Evolutionary conservation across 2,329 filamentous ascomycete species (phyloP), one percentile per base, ranked within the genome.

Genomic region (Talaromyces sp.): DNA sequence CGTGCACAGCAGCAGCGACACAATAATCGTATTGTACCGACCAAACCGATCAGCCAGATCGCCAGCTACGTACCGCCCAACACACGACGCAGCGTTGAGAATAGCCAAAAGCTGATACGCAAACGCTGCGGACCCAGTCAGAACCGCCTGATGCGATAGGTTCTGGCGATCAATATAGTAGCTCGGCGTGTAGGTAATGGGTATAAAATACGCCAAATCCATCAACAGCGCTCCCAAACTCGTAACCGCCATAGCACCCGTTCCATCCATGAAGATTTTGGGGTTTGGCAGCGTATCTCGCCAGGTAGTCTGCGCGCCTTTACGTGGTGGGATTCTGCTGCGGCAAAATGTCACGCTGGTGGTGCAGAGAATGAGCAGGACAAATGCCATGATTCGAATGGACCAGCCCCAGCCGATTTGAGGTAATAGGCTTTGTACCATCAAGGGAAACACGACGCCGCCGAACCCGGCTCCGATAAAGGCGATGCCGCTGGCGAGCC

Each of bases 361-460:
- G 39, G 69, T 65, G 61, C 72, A 73, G 63, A 74, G 73, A 13
- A 69, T 52, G 11, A 72, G 51, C 64, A 73, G 69, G 6, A 74
- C 58, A 60, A 80, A 75, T 1, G 71, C 76, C 3, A 80, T 63
- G 42, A 79, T 72, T 0, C 77, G 73, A 2, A 74, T 67, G 1
- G 73, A 66, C 73, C 73, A 76, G 5, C 64, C 68, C 63, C 71
- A 76, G 13, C 74, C 72, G 33, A 73, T 67, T 36, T 61, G 62
- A 0, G 70, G 69, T 0, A 75, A 62, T 1, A 71, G 66, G 0
- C 65, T 56, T 42, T 69, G 66, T 22, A 76, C 59, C 53, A 75
- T 68, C 55, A 75, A 61, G 0, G 74, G 73, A 44, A 75, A 71
- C 0, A 72, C 57, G 9, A 73, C 63, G 19, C 72, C 73, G 17